Evolutionary conservation across 1,284 basidiomycete genomes (phyloP).

Genomic region (Leccinum solheimii): DNA sequence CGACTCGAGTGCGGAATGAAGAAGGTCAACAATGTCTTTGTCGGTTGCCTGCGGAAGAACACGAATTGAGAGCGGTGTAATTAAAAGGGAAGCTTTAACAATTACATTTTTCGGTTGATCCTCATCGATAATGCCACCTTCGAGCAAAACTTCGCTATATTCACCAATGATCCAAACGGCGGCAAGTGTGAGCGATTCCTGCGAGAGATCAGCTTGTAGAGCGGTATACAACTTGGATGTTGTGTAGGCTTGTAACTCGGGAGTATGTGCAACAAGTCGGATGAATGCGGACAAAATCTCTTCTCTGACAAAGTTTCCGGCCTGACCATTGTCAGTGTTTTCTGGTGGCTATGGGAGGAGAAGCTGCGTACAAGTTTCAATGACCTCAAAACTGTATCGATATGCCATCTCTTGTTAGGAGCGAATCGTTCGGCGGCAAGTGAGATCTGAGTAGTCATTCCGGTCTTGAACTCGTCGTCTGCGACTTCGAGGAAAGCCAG

Average conservation of each 20-base stretch:
- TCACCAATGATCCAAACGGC: constrained; percentile 98
- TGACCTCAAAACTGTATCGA: constrained; percentile 94
- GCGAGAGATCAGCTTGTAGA: constrained; percentile 90
- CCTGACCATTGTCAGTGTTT: constrained; percentile 45
- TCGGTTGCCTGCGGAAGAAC: constrained; percentile 61
- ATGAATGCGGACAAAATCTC: constrained; percentile 96
- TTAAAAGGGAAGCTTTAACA: constrained; percentile 2
- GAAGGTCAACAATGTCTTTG: constrained; percentile 82
- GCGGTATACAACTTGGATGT: constrained; percentile 91
- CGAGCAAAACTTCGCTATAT: constrained; percentile 89
- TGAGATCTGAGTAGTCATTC: constrained; percentile 97
- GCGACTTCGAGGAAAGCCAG: constrained; percentile 97
- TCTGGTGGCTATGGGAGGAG: not conserved
- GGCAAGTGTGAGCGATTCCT: constrained; percentile 92
- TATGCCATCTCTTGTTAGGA: constrained; percentile 99
- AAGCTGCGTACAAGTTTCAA: constrained; percentile 75
- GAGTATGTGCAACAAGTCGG: constrained; percentile 94
- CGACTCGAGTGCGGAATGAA: constrained; percentile 88
- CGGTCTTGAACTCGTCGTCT: constrained; percentile 98
- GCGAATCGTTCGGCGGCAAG: constrained; percentile 96
- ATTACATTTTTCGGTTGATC: constrained; percentile 73
- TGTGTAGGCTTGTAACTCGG: constrained; percentile 95
- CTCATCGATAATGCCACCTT: constrained; percentile 88
- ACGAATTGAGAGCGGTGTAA: constrained; percentile 4
- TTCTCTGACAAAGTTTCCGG: constrained; percentile 98